Evolutionary conservation across 1,284 basidiomycete genomes (phyloP), one percentile per base, ranked within the genome.

Genomic region (Xerocomus cyaneibrunnescens): DNA sequence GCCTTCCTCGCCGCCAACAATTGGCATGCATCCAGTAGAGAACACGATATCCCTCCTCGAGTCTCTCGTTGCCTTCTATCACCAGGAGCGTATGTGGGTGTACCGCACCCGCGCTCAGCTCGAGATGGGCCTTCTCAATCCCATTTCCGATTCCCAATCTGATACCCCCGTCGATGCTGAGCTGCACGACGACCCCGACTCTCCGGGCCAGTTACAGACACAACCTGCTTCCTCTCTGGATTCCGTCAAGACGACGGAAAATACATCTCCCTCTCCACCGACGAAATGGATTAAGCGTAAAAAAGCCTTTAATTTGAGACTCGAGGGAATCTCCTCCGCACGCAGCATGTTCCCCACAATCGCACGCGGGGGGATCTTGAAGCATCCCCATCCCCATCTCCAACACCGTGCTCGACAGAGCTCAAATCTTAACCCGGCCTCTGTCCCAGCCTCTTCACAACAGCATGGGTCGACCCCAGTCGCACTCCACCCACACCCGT

Each of bases 11-110:
- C 76, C 76, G 2, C 64, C 69, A 1, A 67, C 62, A 2, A 62
- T 59, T 39, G 71, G 56, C 30, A 57, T 62, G 44, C 65, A 69
- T 41, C 64, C 68, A 34, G 61, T 62, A 16, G 67, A 70, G 48
- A 74, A 75, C 6, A 79, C 84, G 16, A 71, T 78, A 45, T 71
- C 74, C 54, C 77, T 84, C 57, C 78, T 87, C 60, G 79, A 85
- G 56, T 76, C 78, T 30, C 79, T 88, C 48, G 73, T 82, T 39
- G 69, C 77, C 14, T 86, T 83, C 59, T 87, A 88, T 65, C 79
- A 84, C 61, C 76, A 81, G 58, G 81, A 85, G 68, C 80, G 80
- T 38, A 78, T 78, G 69, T 87, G 85, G 84, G 78, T 86, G 5
- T 79, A 83, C 59, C 79, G 74, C 38, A 77, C 77, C 32, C 75